Evolutionary conservation across 495 filamentous ascomycete genomes (phyloP).

Genomic region (Podospora bellae-mahoneyi): DNA sequence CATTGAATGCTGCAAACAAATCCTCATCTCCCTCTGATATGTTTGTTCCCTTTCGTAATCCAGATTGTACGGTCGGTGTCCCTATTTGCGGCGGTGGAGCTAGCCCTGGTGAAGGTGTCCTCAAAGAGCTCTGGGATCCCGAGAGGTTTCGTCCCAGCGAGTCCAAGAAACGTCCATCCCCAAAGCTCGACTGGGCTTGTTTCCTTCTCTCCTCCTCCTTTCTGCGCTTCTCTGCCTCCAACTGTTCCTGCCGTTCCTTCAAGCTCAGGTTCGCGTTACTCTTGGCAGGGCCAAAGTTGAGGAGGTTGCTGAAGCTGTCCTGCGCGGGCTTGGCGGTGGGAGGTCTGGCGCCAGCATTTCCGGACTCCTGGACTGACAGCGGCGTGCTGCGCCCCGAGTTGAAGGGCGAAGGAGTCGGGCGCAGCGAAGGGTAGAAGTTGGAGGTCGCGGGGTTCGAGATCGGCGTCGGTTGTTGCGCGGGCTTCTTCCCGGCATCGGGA

Average conservation of each 20-base stretch:
- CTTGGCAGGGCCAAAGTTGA: conserved; percentile 70
- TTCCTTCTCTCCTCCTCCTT: conserved; percentile 70
- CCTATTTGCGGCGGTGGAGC: conserved; percentile 21
- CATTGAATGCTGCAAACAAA: conserved; percentile 60
- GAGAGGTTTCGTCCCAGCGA: conserved; percentile 45
- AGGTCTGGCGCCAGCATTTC: conserved; percentile 47
- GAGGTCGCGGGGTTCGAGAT: conserved; percentile 43
- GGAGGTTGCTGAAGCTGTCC: conserved; percentile 88
- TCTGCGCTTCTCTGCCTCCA: conserved; percentile 72
- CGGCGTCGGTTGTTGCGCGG: conserved; percentile 47
- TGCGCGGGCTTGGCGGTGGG: conserved; percentile 60
- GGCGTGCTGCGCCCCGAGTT: conserved; percentile 67
- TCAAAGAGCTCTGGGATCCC: conserved; percentile 31
- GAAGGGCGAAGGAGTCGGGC: conserved; percentile 57
- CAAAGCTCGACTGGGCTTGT: conserved; percentile 70
- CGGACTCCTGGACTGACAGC: conserved; percentile 53
- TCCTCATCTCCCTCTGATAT: conserved; percentile 50
- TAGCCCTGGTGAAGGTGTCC: conserved; percentile 39
- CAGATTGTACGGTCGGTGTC: conserved; percentile 5
- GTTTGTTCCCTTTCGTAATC: conserved; percentile 26
- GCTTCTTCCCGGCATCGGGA: conserved; percentile 33
- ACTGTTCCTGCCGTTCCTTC: conserved; percentile 75
- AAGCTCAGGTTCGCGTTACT: conserved; percentile 69
- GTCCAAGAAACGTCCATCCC: conserved; percentile 70
- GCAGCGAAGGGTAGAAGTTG: conserved; percentile 57